Evolutionary conservation across 495 filamentous ascomycete species (phyloP), one percentile per base, ranked within the genome.

Genomic region (Annulohypoxylon moriforme): DNA sequence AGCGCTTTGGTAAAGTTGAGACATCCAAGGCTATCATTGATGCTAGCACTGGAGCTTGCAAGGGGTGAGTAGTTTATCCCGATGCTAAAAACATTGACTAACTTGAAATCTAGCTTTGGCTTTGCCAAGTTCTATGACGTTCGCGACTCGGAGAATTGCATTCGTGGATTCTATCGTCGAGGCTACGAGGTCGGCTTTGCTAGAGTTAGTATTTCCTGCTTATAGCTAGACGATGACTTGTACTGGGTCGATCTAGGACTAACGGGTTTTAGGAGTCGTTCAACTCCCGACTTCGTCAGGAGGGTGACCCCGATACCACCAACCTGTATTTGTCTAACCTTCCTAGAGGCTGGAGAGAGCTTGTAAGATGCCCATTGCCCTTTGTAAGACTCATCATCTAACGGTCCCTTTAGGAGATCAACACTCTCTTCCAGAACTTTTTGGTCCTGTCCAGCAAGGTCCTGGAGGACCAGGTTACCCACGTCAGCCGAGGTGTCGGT

Each of bases 1-100:
- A 86, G 65, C 90, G 94, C 36, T 99, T 98, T 75, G 96, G 96
- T 42, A 89, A 88, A 53, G 94, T 98, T 64, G 91, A 94, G 77
- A 94, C 92, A 64, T 96, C 93, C 78, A 99, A 98, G 83, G 94
- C 96, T 2, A 99, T 99, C 75, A 95, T 99, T 71, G 96, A 99
- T 80, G 88, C 92, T 27, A 89, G 91, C 63, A 96, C 93, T 33
- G 91, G 93, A 34, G 88, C 91, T 63, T 99, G 96, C 86, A 99
- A 99, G 84, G 96, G 96, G 95, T 96, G 82, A 74, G 85, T 81
- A 10, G 11, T 40, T 2, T n/a, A 16, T 53, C 10, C 13, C 47
- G 11, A 50, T 47, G 20, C 50, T 49, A n/a, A 1, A 49, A 14
- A 24, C 27, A 42, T 60, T 76, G 42, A 75, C 64, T 74, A 36